Evolutionary conservation across 176 grass and related monocot species (phyloP), one percentile per base, ranked within the genome.

Genomic region (Carex scoparia): DNA sequence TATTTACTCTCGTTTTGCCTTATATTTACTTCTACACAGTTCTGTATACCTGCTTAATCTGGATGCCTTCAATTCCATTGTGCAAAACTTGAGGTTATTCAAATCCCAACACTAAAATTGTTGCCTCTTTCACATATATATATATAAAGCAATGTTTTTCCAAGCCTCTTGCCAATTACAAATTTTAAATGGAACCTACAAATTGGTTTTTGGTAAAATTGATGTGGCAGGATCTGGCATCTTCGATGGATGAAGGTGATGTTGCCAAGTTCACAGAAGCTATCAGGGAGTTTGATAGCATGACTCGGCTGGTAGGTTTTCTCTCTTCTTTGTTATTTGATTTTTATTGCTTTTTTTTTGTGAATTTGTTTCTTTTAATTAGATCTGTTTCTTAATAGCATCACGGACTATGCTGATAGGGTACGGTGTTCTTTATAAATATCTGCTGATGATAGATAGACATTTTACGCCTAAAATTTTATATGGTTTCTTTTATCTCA

Each of bases 241-340:
- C 88, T 88, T 88, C 96, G 27, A 94, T 99, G 91, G 96, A 99
- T 85, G 91, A 99, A 80, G 96, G 90, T 79, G 96, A 99, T 91
- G 79, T 94, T 88, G 85, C 77, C 65, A 95, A 94, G 86, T 99
- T 99, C 80, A 99, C 91, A 81, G 90, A 99, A 86, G 86, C 86
- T 54, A 91, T 99, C 61, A 95, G 93, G 88, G 96, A 99, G 83
- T 99, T 90, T 89, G 96, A 99, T 81, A 88, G 93, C 91, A 94
- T 99, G 93, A 99, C 96, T 81, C 89, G 96, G 3, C 88, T 99
- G 85, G 96, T 99, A 89, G 79, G 85, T 86, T 86, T 55, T 13
- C 83, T 55, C 59, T 82, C 40, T 15, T 10, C 15, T 63, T 84
- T 84, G 74, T 55, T 76, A 35, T 81, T 81, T 56, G 27, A 15